Conservation (phyloP, 257 asterid species). For the Solanum chmielewskii region DNA sequence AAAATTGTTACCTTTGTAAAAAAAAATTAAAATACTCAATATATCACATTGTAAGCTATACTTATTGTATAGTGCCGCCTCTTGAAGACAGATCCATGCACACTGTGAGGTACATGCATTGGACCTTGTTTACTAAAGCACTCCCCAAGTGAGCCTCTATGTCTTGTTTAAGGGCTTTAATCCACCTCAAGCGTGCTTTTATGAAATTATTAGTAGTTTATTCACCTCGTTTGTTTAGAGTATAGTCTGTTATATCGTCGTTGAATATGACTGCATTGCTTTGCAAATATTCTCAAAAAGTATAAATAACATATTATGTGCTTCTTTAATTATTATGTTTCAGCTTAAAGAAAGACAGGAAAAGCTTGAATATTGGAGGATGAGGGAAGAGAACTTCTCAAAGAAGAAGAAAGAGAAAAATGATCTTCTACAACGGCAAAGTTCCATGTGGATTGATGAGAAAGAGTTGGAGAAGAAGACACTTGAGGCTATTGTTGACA, state of each 20-base stretch:
- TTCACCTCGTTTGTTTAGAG: neutral
- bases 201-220: neutral
- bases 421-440: conserved; percentile 42
- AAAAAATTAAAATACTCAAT: neutral
- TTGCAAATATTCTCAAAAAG: neutral
- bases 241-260: neutral
- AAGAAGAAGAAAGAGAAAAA: conserved; percentile 48
- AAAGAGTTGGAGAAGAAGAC: conserved; percentile 18
- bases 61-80: neutral
- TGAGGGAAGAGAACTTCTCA: conserved; percentile 32
- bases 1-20: no score
- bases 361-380: conserved; percentile 79
- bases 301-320: neutral
- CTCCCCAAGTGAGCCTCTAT: neutral
- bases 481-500: conserved; percentile 3
- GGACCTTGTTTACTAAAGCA: neutral
- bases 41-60: neutral
- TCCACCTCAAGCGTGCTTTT: neutral
- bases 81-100: neutral
- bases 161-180: neutral
- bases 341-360: conserved; percentile 72
- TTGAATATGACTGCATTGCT: neutral
- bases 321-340: neutral
- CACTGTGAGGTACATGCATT: neutral
- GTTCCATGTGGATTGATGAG: conserved; percentile 60